Percentiles rank a stretch among this genome's conserved stretches.
Conservation (phyloP, 768 basidiomycete genomes). For the Wakefieldia striispora region DNA sequence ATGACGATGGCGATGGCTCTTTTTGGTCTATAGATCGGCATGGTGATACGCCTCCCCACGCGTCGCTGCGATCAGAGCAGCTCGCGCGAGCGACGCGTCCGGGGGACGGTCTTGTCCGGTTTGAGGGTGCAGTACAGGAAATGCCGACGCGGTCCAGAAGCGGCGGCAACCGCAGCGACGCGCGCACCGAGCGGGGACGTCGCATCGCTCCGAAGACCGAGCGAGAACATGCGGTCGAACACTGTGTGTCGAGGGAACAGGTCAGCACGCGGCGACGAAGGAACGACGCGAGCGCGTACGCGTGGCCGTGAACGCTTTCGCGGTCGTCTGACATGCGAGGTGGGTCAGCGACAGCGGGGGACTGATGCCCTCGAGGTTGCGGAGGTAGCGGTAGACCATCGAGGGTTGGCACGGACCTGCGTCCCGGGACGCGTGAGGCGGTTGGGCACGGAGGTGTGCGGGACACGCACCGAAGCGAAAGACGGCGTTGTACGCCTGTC, state of each 20-base stretch:
- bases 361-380: conserved; percentile 87
- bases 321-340: conserved; percentile 83
- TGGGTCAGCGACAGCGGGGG: conserved; percentile 86
- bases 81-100: conserved; percentile 46
- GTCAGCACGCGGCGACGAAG: neutral
- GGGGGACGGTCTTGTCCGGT: conserved; percentile 47
- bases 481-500: conserved; percentile 81
- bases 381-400: conserved; percentile 90
- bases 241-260: conserved; percentile 49
- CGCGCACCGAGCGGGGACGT: conserved; percentile 61
- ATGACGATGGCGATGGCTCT: too few species aligned
- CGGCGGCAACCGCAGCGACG: conserved; percentile 63
- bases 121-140: conserved; percentile 82
- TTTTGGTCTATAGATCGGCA: too few species aligned
- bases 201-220: conserved; percentile 74
- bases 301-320: conserved; percentile 85
- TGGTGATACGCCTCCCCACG: too few species aligned
- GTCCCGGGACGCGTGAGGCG: too few species aligned
- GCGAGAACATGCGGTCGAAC: conserved; percentile 87
- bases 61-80: conserved; percentile 11
- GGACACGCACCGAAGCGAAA: conserved; percentile 70
- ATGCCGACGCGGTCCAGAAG: conserved; percentile 74
- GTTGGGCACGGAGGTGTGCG: too few species aligned
- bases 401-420: conserved; percentile 83
- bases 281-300: conserved; percentile 27